These are phyloP conservation scores for Trichophyton equinum DNA, from an alignment of 2,329 filamentous ascomycete species.

Conservation along the genomic window DNA sequence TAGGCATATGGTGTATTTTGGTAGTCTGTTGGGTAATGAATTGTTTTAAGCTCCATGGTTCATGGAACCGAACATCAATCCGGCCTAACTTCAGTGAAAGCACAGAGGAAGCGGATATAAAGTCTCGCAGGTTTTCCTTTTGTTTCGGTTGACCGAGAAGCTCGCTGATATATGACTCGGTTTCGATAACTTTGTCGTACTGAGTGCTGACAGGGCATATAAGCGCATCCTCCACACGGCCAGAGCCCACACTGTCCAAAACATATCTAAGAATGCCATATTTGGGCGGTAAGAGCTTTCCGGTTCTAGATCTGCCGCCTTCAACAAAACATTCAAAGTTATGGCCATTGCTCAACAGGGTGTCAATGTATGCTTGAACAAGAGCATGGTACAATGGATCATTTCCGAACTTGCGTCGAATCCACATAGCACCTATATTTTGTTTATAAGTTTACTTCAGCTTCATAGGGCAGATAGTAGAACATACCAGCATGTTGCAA, in stretches of 20 bases:
- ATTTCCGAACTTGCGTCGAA: constrained; percentile 80
- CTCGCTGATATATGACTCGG: constrained; percentile 90
- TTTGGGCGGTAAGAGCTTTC: constrained; percentile 85
- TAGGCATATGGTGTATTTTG: constrained; percentile 37
- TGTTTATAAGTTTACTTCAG: background rate
- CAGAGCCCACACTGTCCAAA: constrained; percentile 77
- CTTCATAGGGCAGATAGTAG: background rate
- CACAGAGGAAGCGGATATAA: constrained; percentile 78
- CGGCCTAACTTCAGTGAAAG: constrained; percentile 77
- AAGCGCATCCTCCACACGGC: constrained; percentile 76
- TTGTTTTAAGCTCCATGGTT: constrained; percentile 78
- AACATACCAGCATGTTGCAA: constrained; percentile 69
- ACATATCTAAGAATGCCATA: constrained; percentile 91
- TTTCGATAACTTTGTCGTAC: constrained; percentile 98
- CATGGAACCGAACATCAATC: constrained; percentile 90
- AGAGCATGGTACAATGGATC: constrained; percentile 81
- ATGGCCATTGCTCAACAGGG: constrained; percentile 74
- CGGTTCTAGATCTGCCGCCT: constrained; percentile 80
- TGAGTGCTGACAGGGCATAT: constrained; percentile 95
- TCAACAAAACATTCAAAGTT: constrained; percentile 98
- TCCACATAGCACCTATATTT: constrained; percentile 70
- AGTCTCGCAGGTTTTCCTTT: constrained; percentile 83
- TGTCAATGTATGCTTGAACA: constrained; percentile 95
- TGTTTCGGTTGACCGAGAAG: constrained; percentile 87
- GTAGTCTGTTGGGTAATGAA: constrained; percentile 69